Percentiles rank a stretch among this genome's conserved stretches.
Conservation (phyloP, 139 green algal genomes). For the Gonium pectorale region DNA sequence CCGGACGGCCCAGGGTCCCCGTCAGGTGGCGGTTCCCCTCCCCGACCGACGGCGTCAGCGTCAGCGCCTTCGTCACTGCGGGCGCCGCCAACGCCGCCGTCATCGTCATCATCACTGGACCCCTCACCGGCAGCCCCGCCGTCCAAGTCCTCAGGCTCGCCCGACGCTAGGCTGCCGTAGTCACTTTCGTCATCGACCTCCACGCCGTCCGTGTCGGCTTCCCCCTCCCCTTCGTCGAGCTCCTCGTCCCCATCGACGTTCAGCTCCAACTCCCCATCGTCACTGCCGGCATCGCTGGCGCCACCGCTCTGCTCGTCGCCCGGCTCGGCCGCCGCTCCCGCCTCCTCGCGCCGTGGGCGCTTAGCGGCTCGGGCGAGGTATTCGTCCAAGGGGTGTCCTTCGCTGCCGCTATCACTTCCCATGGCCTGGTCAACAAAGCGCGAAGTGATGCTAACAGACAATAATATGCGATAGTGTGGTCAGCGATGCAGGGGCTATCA, state of each 20-base stretch:
- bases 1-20: too few species aligned
- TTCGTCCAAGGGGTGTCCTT: slow-evolving; percentile 13
- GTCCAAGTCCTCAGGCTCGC: neutral
- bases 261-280: neutral
- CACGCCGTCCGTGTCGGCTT: neutral
- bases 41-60: too few species aligned
- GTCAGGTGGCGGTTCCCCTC: too few species aligned
- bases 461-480: too few species aligned
- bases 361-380: slow-evolving; percentile 20
- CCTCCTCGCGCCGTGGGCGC: neutral
- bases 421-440: too few species aligned
- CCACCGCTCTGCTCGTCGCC: neutral
- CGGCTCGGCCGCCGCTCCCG: neutral
- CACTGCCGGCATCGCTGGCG: neutral
- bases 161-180: neutral
- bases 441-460: too few species aligned
- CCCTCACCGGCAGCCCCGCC: neutral
- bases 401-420: slow-evolving; percentile 14
- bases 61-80: neutral
- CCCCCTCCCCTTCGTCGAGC: neutral
- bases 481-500: too few species aligned
- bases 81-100: neutral
- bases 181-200: neutral
- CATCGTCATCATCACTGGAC: neutral
- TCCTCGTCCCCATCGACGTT: neutral